Evolutionary conservation across 2,329 filamentous ascomycete genomes (phyloP).

Genomic region (Xylariaceae sp.): DNA sequence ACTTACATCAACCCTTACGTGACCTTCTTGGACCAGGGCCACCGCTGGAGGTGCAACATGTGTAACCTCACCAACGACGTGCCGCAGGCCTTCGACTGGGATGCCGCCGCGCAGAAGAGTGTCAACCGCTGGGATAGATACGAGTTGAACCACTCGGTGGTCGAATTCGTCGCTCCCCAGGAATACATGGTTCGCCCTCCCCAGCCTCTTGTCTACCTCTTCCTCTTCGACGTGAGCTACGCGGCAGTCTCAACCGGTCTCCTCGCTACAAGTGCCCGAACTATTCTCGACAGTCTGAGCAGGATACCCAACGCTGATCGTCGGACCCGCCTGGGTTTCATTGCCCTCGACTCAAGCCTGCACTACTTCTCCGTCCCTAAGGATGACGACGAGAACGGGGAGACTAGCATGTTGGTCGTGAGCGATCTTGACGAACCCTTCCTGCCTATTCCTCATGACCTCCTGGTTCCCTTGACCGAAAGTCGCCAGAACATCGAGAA

Average conservation of each 20-base stretch:
- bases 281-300: conserved; percentile 90
- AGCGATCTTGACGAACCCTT: conserved; percentile 96
- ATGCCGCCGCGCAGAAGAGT: conserved; percentile 82
- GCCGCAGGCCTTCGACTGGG: conserved; percentile 99
- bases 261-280: conserved; percentile 84
- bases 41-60: conserved; percentile 99
- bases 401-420: conserved; percentile 87
- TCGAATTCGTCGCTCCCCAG: conserved; percentile 95
- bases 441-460: conserved; percentile 84
- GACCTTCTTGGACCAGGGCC: conserved; percentile 91
- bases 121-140: conserved; percentile 88
- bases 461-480: conserved; percentile 83
- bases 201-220: conserved; percentile 90
- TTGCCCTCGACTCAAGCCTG: conserved; percentile 88
- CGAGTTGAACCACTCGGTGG: conserved; percentile 92
- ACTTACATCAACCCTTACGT: conserved; percentile 98
- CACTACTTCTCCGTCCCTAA: conserved; percentile 95
- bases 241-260: conserved; percentile 84
- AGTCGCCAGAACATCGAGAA: conserved; percentile 85
- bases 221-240: conserved; percentile 92
- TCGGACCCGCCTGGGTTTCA: conserved; percentile 86
- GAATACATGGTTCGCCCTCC: conserved; percentile 99
- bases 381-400: conserved; percentile 76
- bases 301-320: conserved; percentile 97
- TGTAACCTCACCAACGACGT: conserved; percentile 98